Base-by-base conservation (phyloP, 148 eudicot genomes). In the Pouteria glomerata region DNA sequence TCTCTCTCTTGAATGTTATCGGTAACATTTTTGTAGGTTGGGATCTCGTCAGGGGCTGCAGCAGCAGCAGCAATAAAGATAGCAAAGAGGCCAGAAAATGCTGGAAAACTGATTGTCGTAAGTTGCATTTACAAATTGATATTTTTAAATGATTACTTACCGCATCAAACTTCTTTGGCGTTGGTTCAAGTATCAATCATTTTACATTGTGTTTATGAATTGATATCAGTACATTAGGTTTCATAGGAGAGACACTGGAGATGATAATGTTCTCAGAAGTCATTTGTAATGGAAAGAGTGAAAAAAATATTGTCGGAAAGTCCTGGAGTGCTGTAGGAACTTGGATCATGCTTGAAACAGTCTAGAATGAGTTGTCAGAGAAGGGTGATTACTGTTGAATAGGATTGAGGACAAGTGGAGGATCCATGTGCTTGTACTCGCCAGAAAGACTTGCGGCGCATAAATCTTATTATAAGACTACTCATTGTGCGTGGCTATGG, bases 21-120 rank as follows among this genome's bases (percentile, higher is more conserved):
- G 5, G 47, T 1, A 16, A 39, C 39, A 42, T 6, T 45, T 65
- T 58, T 68, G 44, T 78, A 91, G 97, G 88, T 86, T 48, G 98
- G 98, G 6, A 89, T 93, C 66, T 93, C 98, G 50, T 90, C 98
- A 15, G 98, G 98, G 60, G 92, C 91, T 27, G 91, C 97, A 18
- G 91, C 93, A 13, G 91, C 85, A 13, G 96, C 97, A 30, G 96
- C 93, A 48, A 79, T 92, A 41, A 82, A 76, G 77, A 72, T 92
- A 56, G 97, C 89, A 27, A 83, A 89, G 81, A 84, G 77, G 75
- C 92, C 89, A 33, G 92, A 90, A 82, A 82, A 89, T 81, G 81
- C 87, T 73, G 95, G 95, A 71, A 93, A 93, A 76, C 95, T 93
- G 73, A 80, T 93, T 74, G 98, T 91, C 52, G 98, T 93, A 85